Percentiles rank a stretch among this genome's conserved stretches.
Conservation (phyloP, 2,329 filamentous ascomycete species). For the Teratosphaeriaceae sp. region DNA sequence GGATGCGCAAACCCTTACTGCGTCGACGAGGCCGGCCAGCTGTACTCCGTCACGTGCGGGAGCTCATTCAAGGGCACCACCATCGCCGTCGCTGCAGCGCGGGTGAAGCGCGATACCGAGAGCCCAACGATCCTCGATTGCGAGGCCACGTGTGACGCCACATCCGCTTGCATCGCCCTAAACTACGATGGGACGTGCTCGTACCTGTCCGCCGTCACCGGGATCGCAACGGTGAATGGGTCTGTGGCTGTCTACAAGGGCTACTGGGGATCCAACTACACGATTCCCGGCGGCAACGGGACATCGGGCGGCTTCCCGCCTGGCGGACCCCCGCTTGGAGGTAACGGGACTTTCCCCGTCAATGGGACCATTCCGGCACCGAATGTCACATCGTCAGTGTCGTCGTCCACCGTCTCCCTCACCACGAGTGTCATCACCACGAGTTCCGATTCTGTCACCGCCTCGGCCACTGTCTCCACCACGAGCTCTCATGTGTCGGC, state of each 20-base stretch:
- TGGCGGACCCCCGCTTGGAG: neutral
- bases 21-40: neutral
- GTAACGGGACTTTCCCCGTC: neutral
- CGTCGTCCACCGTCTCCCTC: neutral
- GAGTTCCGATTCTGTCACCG: neutral
- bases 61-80: neutral
- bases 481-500: neutral
- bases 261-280: conserved; percentile 1
- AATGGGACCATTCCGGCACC: neutral
- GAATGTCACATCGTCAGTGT: neutral
- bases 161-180: conserved; percentile 1
- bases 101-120: neutral
- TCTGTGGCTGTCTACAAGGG: conserved; percentile 3
- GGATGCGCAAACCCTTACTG: neutral
- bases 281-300: conserved; percentile 1
- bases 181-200: conserved; percentile 6
- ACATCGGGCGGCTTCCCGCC: neutral
- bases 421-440: neutral
- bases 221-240: neutral
- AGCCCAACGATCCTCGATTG: conserved; percentile 1
- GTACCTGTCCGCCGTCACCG: conserved; percentile 1
- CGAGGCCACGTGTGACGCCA: conserved; percentile 3
- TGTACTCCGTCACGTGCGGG: conserved; percentile 3
- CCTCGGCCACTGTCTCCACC: neutral
- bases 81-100: neutral